Evolutionary conservation across 768 basidiomycete genomes (phyloP), one percentile per base, ranked within the genome.

Genomic region (Clathrus columnatus): DNA sequence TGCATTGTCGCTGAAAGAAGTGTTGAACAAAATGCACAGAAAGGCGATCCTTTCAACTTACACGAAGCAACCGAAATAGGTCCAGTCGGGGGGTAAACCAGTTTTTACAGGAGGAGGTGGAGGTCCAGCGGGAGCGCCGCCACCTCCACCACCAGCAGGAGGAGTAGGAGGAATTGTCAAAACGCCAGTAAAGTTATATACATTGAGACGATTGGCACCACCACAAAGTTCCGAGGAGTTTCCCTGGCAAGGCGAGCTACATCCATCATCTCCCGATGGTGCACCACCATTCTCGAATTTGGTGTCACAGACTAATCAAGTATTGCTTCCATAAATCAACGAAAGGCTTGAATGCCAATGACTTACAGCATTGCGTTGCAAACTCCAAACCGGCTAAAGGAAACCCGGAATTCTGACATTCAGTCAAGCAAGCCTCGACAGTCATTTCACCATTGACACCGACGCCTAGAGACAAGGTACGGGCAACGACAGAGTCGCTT

Each of bases 131-230:
- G 26, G 73, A 8, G 48, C 46, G 1, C 70, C 73, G 11, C 71
- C 72, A 17, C 64, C 67, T 18, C 62, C 57, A 11, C 64, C 64
- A 16, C 64, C 23, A 51, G 28, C 36, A n/a, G 58, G 54, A 21
- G 43, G 51, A 60, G 74, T 55, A 63, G 80, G 76, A 68, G 72
- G 67, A 69, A 69, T 61, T 63, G 70, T 61, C 21, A 81, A 70
- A 0, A 75, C 77, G 0, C 83, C 84, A 41, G 84, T 87, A 59
- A 78, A 86, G 64, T 86, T 84, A 66, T 85, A 88, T 2, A 82
- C 66, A 51, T 78, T 84, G 20, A 88, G 70, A 44, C 78, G 70
- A 62, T 83, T 75, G 0, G 86, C 83, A 29, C 87, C 87, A 20
- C 87, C 87, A 60, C 87, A 90, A 57, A 81, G 81, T 62, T 87